Percentiles rank a stretch among this genome's conserved stretches.
Conservation (phyloP, 2,329 filamentous ascomycete genomes). For the Fusarium lyarnte region DNA sequence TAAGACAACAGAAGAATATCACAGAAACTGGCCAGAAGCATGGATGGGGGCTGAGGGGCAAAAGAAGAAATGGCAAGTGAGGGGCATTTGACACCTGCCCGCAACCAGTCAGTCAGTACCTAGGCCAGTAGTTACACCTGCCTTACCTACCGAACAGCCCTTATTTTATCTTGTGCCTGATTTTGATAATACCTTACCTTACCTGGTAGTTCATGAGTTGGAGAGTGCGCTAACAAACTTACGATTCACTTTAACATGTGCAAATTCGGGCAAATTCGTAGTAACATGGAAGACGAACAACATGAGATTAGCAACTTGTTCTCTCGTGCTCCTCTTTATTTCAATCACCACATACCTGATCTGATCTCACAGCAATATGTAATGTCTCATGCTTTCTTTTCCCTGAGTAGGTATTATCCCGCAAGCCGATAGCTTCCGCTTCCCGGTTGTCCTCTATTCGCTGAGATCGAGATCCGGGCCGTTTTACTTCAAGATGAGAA, state of each 20-base stretch:
- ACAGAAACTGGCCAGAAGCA: slow-evolving; percentile 22
- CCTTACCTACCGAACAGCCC: background rate
- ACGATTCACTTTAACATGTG: slow-evolving; percentile 4
- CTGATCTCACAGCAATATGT: background rate
- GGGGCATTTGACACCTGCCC: slow-evolving; percentile 21
- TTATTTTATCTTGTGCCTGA: slow-evolving; percentile 9
- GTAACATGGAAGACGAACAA: background rate
- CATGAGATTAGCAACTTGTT: background rate
- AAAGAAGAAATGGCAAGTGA: slow-evolving; percentile 22
- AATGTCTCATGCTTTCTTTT: slow-evolving; percentile 6
- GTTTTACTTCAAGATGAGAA: slow-evolving; percentile 25
- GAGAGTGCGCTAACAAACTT: slow-evolving; percentile 5
- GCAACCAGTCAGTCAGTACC: slow-evolving; percentile 8
- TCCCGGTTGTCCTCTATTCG: slow-evolving; percentile 12
- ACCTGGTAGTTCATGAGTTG: slow-evolving; percentile 1
- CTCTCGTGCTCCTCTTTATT: background rate
- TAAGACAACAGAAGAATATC: slow-evolving; percentile 7
- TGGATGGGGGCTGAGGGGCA: slow-evolving; percentile 20
- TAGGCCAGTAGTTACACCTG: no score
- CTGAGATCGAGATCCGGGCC: slow-evolving; percentile 31
- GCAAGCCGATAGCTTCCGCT: slow-evolving; percentile 31
- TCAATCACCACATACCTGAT: background rate
- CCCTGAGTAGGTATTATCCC: slow-evolving; percentile 21
- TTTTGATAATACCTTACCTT: slow-evolving; percentile 6
- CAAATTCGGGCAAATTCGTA: slow-evolving; percentile 2